Conservation (phyloP, 305 asterid genomes). For the Solanum chacoense region DNA sequence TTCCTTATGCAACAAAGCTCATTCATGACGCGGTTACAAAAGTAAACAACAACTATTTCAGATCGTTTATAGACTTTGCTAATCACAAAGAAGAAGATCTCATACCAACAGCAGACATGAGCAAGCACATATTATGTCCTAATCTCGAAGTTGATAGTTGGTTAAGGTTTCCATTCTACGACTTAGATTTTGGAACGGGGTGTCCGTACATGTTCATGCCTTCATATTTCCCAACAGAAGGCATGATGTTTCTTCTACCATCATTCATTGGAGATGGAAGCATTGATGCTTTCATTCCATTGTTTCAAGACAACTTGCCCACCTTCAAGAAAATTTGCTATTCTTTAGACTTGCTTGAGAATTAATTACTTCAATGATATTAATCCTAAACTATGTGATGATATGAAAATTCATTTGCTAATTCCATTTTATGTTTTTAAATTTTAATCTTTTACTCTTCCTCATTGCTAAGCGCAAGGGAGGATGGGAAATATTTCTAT, state of each 20-base stretch:
- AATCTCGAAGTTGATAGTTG: conserved; percentile 80
- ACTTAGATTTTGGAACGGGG: conserved; percentile 70
- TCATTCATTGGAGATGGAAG: conserved; percentile 70
- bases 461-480: not conserved
- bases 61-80: conserved; percentile 70
- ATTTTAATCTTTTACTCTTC: not conserved
- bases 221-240: conserved; percentile 59
- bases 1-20: conserved; percentile 40
- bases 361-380: not conserved
- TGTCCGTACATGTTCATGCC: conserved; percentile 69
- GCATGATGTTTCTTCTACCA: conserved; percentile 63
- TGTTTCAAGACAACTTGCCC: conserved; percentile 40
- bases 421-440: not conserved
- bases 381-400: not conserved
- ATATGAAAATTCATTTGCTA: not conserved
- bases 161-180: conserved; percentile 80
- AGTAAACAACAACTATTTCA: conserved; percentile 55
- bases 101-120: conserved; percentile 41
- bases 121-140: conserved; percentile 53
- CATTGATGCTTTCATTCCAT: conserved; percentile 57
- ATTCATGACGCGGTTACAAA: conserved; percentile 51
- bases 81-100: conserved; percentile 42
- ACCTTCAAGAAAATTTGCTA: conserved; percentile 51
- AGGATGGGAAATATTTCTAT: not conserved
- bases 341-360: conserved; percentile 27